Percentiles rank a stretch among this genome's conserved stretches.
phyloP scores from a whole-genome alignment of 164 flowering plant species.

The Vitis labrusca region DNA sequence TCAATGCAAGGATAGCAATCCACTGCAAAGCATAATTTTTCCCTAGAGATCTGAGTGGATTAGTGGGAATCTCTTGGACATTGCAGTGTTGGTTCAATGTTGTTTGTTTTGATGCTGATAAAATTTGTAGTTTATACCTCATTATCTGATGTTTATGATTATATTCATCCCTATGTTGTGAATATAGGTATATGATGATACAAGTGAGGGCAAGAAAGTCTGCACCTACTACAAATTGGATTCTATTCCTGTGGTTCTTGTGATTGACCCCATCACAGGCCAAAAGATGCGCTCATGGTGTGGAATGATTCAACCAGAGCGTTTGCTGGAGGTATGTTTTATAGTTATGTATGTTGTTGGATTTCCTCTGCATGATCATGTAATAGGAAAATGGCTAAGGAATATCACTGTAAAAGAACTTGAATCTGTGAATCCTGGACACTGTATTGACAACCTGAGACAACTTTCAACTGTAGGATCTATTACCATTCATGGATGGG shows the following conservation, averaged over 20 bases:
- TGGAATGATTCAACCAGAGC: slow-evolving; percentile 89
- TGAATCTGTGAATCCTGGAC: background rate
- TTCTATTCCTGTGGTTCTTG: slow-evolving; percentile 73
- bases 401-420: background rate
- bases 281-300: slow-evolving; percentile 90
- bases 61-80: too few relatives aligned
- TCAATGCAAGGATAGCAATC: too few relatives aligned
- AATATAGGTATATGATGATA: slow-evolving; percentile 81
- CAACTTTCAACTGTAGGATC: slow-evolving; percentile 51
- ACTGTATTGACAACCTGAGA: background rate
- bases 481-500: slow-evolving; percentile 76
- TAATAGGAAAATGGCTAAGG: background rate
- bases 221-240: slow-evolving; percentile 90
- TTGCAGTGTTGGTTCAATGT: too few relatives aligned
- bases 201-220: slow-evolving; percentile 89
- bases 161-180: slow-evolving; percentile 4
- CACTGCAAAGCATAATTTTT: too few relatives aligned
- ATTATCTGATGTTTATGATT: background rate
- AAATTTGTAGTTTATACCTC: background rate
- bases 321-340: slow-evolving; percentile 74
- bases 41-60: too few relatives aligned
- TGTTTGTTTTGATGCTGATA: too few relatives aligned
- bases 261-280: slow-evolving; percentile 95
- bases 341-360: background rate
- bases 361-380: background rate